A percentile compares a stretch with the other conserved stretches of the same genome.
Evolutionary conservation across 1,284 basidiomycete genomes (phyloP).

Genomic region (Boletus sp.): DNA sequence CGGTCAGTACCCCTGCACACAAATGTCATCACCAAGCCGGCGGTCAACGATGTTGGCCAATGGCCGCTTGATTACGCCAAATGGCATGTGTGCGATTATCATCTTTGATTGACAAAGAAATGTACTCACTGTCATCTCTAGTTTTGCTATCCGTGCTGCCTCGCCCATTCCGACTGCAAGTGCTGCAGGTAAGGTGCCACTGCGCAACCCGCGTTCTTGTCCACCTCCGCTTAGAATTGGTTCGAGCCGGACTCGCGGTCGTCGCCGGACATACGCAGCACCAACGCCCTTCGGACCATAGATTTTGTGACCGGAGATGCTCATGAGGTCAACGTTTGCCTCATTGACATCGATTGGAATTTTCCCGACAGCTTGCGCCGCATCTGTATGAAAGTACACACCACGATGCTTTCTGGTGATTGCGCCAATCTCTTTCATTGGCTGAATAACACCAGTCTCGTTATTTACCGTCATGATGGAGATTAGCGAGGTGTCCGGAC

Average conservation of each 20-base stretch:
- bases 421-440: constrained; percentile 92
- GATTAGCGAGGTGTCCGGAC: constrained; percentile 84
- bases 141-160: constrained; percentile 88
- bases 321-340: constrained; percentile 95
- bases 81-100: constrained; percentile 45
- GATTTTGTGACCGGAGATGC: constrained; percentile 96
- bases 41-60: constrained; percentile 14
- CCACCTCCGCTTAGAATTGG: constrained; percentile 96
- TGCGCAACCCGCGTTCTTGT: constrained; percentile 94
- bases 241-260: constrained; percentile 93
- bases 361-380: constrained; percentile 95
- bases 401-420: constrained; percentile 82
- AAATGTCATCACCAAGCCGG: constrained; percentile 61
- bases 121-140: constrained; percentile 86
- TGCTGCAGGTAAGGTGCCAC: constrained; percentile 90
- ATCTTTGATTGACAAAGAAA: constrained; percentile 41
- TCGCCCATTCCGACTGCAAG: constrained; percentile 94
- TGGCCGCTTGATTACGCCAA: constrained; percentile 39
- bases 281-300: constrained; percentile 99
- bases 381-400: constrained; percentile 96
- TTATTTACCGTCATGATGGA: constrained; percentile 99
- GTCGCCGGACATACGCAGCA: constrained; percentile 89
- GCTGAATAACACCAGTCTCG: constrained; percentile 99
- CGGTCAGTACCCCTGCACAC: constrained; percentile 92
- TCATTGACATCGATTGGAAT: constrained; percentile 92